Base-by-base conservation (phyloP, 2,329 filamentous ascomycete genomes). In the Ophiostoma montium region DNA sequence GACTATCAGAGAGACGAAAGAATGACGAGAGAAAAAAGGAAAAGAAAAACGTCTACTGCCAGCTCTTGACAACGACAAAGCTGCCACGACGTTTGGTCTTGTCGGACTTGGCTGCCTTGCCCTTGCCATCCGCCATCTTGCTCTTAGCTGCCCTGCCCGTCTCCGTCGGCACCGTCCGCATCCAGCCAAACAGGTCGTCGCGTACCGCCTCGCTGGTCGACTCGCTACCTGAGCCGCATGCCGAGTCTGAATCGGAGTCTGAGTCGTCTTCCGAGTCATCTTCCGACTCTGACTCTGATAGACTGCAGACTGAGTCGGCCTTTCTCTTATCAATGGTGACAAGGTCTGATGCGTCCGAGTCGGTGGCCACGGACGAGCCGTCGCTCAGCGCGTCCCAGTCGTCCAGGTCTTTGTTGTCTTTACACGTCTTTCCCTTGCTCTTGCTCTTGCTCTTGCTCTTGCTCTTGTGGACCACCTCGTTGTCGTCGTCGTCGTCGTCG, bases 61-160 rank as follows among this genome's bases (percentile, higher is more conserved):
- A 16, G 15, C 16, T 35, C n/a, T 30, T 44, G 21, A 46, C 32
- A 12, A 48, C 31, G 27, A 43, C 46, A 48, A 48, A 35, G 36
- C 31, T 48, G 6, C n/a, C 27, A 16, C 33, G 19, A 27, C 35
- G 42, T 30, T 44, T 44, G 42, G 13, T 15, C 35, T 38, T 30
- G 38, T 30, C 21, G 12, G 21, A 4, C 36, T 41, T 21, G 19
- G 21, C 19, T 10, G 23, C 38, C 45, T 30, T 6, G 7, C 16
- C 46, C 15, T 19, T n/a, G 21, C 11, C 23, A 15, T 13, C 15
- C 38, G 21, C 38, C n/a, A n/a, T n/a, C n/a, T n/a, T n/a, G n/a
- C n/a, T n/a, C n/a, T n/a, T n/a, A n/a, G n/a, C n/a, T n/a, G n/a
- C n/a, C n/a, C n/a, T n/a, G n/a, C n/a, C n/a, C n/a, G n/a, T n/a